Base-by-base conservation (phyloP, 768 basidiomycete species). In the Pisolithus tinctorius region DNA sequence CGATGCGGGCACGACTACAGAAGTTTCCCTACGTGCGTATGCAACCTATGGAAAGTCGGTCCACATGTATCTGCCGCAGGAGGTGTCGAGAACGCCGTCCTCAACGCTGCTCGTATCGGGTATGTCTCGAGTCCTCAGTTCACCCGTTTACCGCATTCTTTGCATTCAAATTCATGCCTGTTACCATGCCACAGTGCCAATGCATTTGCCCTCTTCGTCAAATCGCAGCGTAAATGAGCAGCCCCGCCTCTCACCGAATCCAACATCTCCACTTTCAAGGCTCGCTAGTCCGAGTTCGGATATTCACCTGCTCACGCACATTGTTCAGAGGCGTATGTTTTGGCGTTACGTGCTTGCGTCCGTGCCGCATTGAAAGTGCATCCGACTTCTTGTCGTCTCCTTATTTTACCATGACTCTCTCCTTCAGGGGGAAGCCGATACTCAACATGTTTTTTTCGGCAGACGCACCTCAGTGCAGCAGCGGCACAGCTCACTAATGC, bases 51-150 rank as follows among this genome's bases (percentile, higher is more conserved):
- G 83, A 85, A 86, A 61, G 72, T 93, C 11, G 91, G 91, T 2
- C 88, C 89, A 4, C 91, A 94, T 60, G 86, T 92, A 23, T 90
- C 88, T 13, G 77, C 86, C 9, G 80, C 83, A 0, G 89, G 88
- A 3, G 91, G 91, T 1, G 80, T 91, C 0, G 86, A 88, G 62
- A 86, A 88, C 50, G 68, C 86, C 0, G 66, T 90, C 16, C 50
- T 77, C 4, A 86, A 91, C 53, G 89, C 90, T 14, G 79, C 83
- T 14, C 69, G 72, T 17, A 81, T 89, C 39, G 81, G 88, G 86
- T 87, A 69, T 60, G 48, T 27, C 11, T n/a, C 37, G n/a, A 26
- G 4, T 36, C 51, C 40, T 38, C 14, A 25, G 25, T 17, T 40
- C 39, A 20, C 20, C 20, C 20, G 20, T 20, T 20, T 20, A 20